Percentiles rank a stretch among this genome's conserved stretches.
These are phyloP conservation scores for Thalassiosira sp. DNA, from an alignment of 352 stramenopile genomes.

Conservation along the genomic window DNA sequence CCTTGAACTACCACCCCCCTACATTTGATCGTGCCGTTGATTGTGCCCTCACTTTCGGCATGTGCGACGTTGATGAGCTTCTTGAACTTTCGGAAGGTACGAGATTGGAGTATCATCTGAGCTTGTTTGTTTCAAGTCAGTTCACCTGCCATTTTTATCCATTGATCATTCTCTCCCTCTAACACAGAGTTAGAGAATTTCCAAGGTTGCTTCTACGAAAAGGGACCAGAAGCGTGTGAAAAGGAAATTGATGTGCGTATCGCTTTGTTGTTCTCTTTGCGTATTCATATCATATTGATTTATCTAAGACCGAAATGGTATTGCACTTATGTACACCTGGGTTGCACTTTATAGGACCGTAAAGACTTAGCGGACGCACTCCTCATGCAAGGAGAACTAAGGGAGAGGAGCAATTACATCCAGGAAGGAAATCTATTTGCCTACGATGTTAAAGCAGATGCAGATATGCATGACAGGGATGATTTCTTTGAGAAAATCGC, in stretches of 20 bases:
- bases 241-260: constrained; percentile 42
- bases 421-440: constrained; percentile 45
- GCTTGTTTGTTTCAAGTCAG: too few relatives aligned
- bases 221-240: constrained; percentile 24
- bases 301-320: background rate
- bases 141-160: too few relatives aligned
- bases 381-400: constrained; percentile 39
- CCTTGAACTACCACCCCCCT: constrained; percentile 22
- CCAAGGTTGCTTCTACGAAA: constrained; percentile 16
- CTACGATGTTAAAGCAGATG: constrained; percentile 35
- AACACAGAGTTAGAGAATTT: background rate
- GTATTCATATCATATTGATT: background rate
- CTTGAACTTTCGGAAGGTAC: constrained; percentile 40
- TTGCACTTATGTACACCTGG: background rate
- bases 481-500: constrained; percentile 33
- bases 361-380: constrained; percentile 33
- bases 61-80: constrained; percentile 44
- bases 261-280: background rate
- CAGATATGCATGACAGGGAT: constrained; percentile 42
- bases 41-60: constrained; percentile 42
- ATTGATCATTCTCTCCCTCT: too few relatives aligned
- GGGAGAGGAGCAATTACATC: constrained; percentile 27
- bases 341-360: constrained; percentile 24
- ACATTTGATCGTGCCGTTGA: constrained; percentile 38
- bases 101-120: too few relatives aligned